These are phyloP conservation scores for Coffea humblotiana DNA, from an alignment of 305 asterid species.

Conservation along the genomic window DNA sequence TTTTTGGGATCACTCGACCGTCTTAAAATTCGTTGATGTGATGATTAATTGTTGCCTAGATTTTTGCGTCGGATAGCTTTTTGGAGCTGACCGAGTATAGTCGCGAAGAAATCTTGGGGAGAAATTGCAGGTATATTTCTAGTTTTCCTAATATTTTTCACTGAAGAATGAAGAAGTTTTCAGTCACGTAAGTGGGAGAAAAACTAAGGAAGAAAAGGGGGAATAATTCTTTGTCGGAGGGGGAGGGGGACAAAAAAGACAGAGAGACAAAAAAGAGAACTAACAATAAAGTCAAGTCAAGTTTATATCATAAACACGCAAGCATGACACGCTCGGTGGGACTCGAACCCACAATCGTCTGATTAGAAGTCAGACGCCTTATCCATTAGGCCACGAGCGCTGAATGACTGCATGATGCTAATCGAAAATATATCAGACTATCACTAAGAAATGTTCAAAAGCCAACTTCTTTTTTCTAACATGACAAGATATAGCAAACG, in stretches of 20 bases:
- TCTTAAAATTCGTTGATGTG: neutral
- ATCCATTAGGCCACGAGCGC: constrained; percentile 39
- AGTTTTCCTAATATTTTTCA: neutral
- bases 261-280: no score
- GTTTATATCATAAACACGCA: neutral
- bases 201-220: neutral
- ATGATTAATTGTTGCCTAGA: constrained; percentile 33
- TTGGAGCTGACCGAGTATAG: constrained; percentile 98
- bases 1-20: neutral
- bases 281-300: no score
- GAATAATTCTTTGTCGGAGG: neutral
- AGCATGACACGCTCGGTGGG: constrained; percentile 49
- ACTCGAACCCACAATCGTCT: constrained; percentile 95
- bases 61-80: constrained; percentile 98
- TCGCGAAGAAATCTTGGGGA: constrained; percentile 93
- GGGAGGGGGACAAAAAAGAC: neutral
- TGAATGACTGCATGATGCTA: no score
- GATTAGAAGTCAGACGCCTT: constrained; percentile 99
- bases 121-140: constrained; percentile 80
- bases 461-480: no score
- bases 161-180: neutral
- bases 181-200: neutral
- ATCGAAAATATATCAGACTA: no score
- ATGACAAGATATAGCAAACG: no score
- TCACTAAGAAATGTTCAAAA: no score